These are phyloP conservation scores for Aspergillus funiculosus DNA, from an alignment of 495 filamentous ascomycete species.

Conservation along the genomic window DNA sequence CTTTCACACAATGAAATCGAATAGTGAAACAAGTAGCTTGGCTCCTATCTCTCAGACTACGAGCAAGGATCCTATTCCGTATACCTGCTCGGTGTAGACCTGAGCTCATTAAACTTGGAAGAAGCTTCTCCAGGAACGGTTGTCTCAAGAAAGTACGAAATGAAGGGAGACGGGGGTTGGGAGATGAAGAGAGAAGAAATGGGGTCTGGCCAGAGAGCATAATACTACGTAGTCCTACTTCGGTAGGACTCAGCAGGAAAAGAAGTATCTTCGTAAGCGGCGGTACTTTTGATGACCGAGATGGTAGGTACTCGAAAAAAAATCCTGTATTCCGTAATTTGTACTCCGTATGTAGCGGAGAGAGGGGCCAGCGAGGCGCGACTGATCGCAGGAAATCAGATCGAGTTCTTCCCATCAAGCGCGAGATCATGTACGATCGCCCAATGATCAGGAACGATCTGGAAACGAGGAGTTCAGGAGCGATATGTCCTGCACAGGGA, in stretches of 20 bases:
- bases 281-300: slow-evolving; percentile 14
- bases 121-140: slow-evolving; percentile 6
- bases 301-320: too few relatives aligned
- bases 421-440: slow-evolving; percentile 7
- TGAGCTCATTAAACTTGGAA: slow-evolving; percentile 2
- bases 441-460: slow-evolving; percentile 16
- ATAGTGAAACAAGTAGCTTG: neutral
- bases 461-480: neutral
- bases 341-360: neutral
- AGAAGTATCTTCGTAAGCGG: neutral
- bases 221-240: neutral
- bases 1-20: neutral
- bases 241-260: neutral
- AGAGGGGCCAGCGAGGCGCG: neutral
- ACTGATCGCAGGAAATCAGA: slow-evolving; percentile 14
- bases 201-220: neutral
- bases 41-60: neutral
- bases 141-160: too few relatives aligned
- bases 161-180: neutral
- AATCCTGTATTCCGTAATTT: too few relatives aligned
- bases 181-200: neutral
- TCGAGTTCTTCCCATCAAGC: slow-evolving; percentile 11
- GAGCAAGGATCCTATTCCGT: slow-evolving; percentile 15
- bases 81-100: slow-evolving; percentile 8
- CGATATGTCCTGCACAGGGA: too few relatives aligned